Evolutionary conservation across 148 eudicot species (phyloP), one percentile per base, ranked within the genome.

Genomic region (Camellia sinensis): DNA sequence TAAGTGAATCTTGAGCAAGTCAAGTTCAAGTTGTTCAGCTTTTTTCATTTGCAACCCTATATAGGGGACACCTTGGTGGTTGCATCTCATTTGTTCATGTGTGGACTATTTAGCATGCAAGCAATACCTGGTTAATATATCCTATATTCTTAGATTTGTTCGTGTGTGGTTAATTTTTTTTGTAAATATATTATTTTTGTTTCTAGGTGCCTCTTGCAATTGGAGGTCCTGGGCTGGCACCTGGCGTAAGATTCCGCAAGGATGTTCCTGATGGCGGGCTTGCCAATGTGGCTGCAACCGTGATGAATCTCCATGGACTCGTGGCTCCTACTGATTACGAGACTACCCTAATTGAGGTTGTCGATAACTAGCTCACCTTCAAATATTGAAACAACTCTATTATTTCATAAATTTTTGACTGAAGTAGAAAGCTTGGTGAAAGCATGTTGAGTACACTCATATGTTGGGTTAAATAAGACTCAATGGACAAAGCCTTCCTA

Each of bases 261-360:
- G 98, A 95, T 82, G 87, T 93, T 56, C 93, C 94, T 5, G 66
- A 40, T 3, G 94, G 87, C 10, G 98, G 97, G 63, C 98, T 95
- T 3, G 96, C 98, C 62, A 95, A 95, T 79, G 97, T 95, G 56
- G 98, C 97, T 50, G 97, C 98, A 1, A 93, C 97, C 0, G 93
- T 95, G 74, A 95, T 95, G 78, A 95, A 95, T 77, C 93, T 95
- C 7, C 98, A 93, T 52, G 98, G 98, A 3, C 87, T 80, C 70
- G 91, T 85, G 82, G 96, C 98, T 22, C 98, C 98, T 6, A 81
- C 78, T 21, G 98, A 95, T 76, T 95, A 95, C 18, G 98, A 95
- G 89, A 71, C 97, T 41, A 88, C 93, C 73, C 87, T 95, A 2
- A 92, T 95, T 67, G 98, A 95, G 88, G 94, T 95, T 17, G 89